Conservation (phyloP, 2,329 filamentous ascomycete genomes). For the Ascochyta viciae-villosae region DNA sequence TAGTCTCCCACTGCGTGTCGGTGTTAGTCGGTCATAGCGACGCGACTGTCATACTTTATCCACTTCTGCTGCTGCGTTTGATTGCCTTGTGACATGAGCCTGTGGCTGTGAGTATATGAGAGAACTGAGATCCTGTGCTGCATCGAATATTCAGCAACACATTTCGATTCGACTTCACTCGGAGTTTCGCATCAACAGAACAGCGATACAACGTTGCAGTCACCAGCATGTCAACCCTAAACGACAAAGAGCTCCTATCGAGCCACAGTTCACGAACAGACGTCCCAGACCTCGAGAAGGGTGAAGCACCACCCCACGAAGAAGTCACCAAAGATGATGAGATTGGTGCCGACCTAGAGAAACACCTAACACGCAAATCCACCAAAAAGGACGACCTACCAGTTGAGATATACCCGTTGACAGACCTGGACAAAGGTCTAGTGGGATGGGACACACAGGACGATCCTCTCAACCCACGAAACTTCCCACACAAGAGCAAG, state of each 20-base stretch:
- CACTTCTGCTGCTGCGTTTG: not conserved
- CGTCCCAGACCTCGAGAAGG: slow-evolving; percentile 28
- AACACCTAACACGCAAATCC: slow-evolving; percentile 41
- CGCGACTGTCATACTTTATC: not conserved
- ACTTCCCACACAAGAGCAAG: slow-evolving; percentile 38
- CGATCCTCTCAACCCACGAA: slow-evolving; percentile 44
- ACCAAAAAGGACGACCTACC: slow-evolving; percentile 36
- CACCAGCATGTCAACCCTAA: slow-evolving; percentile 27
- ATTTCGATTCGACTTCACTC: not conserved
- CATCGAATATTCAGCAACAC: not conserved
- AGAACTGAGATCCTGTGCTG: not conserved
- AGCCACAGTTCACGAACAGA: slow-evolving; percentile 33
- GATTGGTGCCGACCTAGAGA: slow-evolving; percentile 37
- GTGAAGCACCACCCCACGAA: slow-evolving; percentile 13
- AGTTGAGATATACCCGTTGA: slow-evolving; percentile 40
- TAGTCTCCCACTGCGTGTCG: not conserved
- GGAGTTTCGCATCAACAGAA: not conserved
- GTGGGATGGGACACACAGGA: slow-evolving; percentile 48
- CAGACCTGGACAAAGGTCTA: slow-evolving; percentile 42
- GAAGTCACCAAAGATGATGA: slow-evolving; percentile 20
- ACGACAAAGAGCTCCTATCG: slow-evolving; percentile 27
- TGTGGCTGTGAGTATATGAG: slow-evolving; percentile 1
- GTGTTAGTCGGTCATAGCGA: slow-evolving; percentile 16
- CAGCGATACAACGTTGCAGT: not conserved
- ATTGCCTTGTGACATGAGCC: slow-evolving; percentile 5